Percentiles rank a stretch among this genome's conserved stretches.
These are phyloP conservation scores for Zygoascus biomembranicola DNA, from an alignment of 805 yeast species.

Conservation along the genomic window DNA sequence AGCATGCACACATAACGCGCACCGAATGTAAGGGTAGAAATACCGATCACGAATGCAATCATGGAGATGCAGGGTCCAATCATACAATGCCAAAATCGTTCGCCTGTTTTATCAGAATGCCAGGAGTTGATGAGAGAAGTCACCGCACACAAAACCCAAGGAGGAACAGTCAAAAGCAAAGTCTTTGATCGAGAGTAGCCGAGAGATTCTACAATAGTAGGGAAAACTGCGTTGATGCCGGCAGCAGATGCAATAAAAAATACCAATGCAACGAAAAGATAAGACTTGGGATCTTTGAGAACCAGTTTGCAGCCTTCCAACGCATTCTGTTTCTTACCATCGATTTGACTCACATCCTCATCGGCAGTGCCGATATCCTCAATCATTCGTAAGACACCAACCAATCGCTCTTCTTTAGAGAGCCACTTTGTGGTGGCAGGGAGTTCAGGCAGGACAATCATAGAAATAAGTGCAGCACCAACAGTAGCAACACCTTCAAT, in stretches of 20 bases:
- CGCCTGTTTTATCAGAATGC: constrained; percentile 50
- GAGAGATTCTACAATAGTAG: constrained; percentile 52
- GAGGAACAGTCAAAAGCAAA: constrained; percentile 51
- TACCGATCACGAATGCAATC: constrained; percentile 13
- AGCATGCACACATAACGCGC: constrained; percentile 49
- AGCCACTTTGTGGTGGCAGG: constrained; percentile 23
- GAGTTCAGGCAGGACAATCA: constrained; percentile 31
- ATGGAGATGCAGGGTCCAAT: constrained; percentile 36
- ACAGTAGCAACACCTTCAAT: constrained; percentile 56
- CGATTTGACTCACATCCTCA: constrained; percentile 27
- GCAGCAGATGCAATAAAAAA: constrained; percentile 48
- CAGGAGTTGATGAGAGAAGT: constrained; percentile 45
- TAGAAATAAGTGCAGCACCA: constrained; percentile 46
- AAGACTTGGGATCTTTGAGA: not conserved
- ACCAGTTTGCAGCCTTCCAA: constrained; percentile 1
- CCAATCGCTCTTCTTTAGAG: constrained; percentile 14
- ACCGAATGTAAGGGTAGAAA: constrained; percentile 39
- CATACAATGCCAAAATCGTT: constrained; percentile 40
- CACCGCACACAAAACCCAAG: constrained; percentile 44
- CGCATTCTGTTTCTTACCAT: not conserved
- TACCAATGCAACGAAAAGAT: constrained; percentile 7
- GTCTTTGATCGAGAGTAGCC: constrained; percentile 43
- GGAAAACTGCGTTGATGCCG: constrained; percentile 55
- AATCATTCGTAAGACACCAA: constrained; percentile 14
- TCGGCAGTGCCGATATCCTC: constrained; percentile 17